phyloP scores from a whole-genome alignment of 176 grass and related monocot genomes.

The Carex parvula region DNA sequence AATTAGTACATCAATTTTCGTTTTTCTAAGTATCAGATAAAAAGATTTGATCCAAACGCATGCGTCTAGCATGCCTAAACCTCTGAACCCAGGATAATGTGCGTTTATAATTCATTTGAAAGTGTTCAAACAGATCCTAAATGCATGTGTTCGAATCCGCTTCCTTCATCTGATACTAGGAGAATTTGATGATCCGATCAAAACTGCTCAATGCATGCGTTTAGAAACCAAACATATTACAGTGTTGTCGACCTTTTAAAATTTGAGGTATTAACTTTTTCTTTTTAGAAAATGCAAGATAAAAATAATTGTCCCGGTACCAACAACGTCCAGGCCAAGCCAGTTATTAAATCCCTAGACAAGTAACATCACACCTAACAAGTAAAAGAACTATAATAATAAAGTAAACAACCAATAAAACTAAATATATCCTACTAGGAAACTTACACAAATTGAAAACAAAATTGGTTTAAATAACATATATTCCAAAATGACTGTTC shows the following conservation, averaged over 20 bases:
- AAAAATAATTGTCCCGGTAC: neutral
- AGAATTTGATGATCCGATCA: neutral
- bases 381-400: neutral
- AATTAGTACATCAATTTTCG: too few relatives aligned
- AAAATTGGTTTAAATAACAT: neutral
- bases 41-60: too few relatives aligned
- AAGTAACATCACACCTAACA: neutral
- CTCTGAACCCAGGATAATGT: too few relatives aligned
- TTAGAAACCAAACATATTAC: too few relatives aligned
- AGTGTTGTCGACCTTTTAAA: too few relatives aligned
- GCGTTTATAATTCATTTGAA: too few relatives aligned
- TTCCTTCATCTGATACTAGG: too few relatives aligned
- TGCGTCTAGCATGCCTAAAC: too few relatives aligned
- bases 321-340: neutral
- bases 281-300: neutral
- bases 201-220: neutral
- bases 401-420: neutral
- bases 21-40: too few relatives aligned
- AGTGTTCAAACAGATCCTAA: too few relatives aligned
- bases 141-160: too few relatives aligned
- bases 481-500: constrained; percentile 14
- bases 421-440: neutral
- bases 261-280: too few relatives aligned
- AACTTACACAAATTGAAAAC: neutral
- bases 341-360: neutral